phyloP scores from a whole-genome alignment of 192 early-diverging fungal species.

The Fimicolochytrium jonesii region DNA sequence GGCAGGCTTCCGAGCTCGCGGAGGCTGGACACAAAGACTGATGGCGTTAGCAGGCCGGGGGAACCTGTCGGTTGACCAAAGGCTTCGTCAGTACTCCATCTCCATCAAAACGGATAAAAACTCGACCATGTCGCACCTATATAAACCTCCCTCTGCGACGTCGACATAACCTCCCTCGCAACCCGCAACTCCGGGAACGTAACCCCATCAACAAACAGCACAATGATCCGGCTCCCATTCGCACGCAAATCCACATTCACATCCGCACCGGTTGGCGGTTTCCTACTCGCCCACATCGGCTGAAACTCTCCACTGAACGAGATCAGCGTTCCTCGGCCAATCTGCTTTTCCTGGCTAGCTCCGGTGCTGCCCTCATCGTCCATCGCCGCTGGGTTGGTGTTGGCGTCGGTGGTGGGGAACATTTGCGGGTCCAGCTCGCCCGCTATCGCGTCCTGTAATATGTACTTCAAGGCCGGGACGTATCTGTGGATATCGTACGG shows the following conservation, averaged over 20 bases:
- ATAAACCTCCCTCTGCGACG: constrained; percentile 61
- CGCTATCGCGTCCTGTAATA: constrained; percentile 31
- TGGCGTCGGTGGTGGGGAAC: constrained; percentile 4
- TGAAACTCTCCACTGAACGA: constrained; percentile 11
- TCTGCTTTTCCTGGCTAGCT: background rate
- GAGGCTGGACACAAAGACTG: constrained; percentile 60
- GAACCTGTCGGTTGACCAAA: constrained; percentile 49
- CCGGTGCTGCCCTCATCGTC: background rate
- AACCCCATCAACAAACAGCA: constrained; percentile 78
- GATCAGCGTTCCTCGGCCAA: constrained; percentile 8
- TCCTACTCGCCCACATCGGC: constrained; percentile 27
- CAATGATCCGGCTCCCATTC: constrained; percentile 57
- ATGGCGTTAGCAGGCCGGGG: constrained; percentile 64
- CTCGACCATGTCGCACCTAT: constrained; percentile 44
- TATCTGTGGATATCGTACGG: constrained; percentile 65
- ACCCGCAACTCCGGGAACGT: constrained; percentile 71
- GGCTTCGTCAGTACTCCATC: background rate
- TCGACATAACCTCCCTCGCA: constrained; percentile 62
- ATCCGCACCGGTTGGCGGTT: constrained; percentile 6
- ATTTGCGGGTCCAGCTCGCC: constrained; percentile 8
- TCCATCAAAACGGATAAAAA: background rate
- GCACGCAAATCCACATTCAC: constrained; percentile 26
- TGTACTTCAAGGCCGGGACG: constrained; percentile 55
- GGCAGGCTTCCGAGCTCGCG: constrained; percentile 25
- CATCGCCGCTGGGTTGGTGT: background rate